Base-by-base conservation (phyloP, 75 land plant species). In the Sequoiadendron giganteum region DNA sequence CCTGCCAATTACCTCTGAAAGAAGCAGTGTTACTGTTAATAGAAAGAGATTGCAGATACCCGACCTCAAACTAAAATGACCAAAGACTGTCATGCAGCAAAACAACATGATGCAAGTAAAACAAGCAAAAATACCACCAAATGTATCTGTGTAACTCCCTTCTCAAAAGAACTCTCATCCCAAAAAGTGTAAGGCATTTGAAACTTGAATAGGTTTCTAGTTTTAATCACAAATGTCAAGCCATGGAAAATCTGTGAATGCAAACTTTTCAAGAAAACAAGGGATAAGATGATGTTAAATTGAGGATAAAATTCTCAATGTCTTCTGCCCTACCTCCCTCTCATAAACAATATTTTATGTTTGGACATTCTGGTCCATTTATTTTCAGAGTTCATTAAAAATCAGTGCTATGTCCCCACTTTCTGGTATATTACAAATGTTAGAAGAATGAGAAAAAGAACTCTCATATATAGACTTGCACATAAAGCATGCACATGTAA, bases 1-100 rank as follows among this genome's bases (percentile, higher is more conserved):
- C 88, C 85, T 92, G 92, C 99, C 98, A 97, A 7, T 90, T 94
- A 75, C 97, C 98, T 47, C 99, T 97, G 80, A 18, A 7, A 55
- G 15, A 79, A 84, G 52, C 39, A 82, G 19, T 4, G 1, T 84
- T 16, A n/a, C 25, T 18, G 55, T 49, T 25, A 18, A 38, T 34
- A 5, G 0, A 38, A 43, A 19, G 40, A 45, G 19, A 81, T 25
- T 10, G 7, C 14, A 78, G 25, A 78, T 81, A 45, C 42, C 84
- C 9, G 3, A 80, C 42, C 8, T 10, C 84, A 81, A 43, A 45
- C 11, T 82, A 43, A 43, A 82, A 45, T 45, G 3, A 6, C 7
- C 5, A 81, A 82, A 82, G 48, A 8, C 13, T 10, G 30, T 32
- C 52, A 47, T 82, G 84, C 49, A 43, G 13, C 28, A 82, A 45